phyloP scores from a whole-genome alignment of 2,329 filamentous ascomycete species.

The Pleoardoris graminearum region DNA sequence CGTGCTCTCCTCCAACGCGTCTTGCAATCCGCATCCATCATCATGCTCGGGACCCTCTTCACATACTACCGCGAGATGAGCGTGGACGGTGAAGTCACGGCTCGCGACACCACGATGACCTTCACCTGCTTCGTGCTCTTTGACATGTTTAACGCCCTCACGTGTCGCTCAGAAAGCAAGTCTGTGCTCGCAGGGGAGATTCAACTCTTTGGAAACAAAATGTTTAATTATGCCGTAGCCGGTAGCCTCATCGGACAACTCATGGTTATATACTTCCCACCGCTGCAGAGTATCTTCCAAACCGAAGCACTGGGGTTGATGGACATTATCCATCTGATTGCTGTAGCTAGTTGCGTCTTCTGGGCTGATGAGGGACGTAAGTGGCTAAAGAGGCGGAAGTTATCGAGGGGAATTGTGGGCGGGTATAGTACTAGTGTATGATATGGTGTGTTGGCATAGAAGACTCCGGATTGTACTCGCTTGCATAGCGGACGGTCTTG shows the following conservation, averaged over 20 bases:
- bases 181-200: constrained; percentile 85
- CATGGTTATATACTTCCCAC: constrained; percentile 91
- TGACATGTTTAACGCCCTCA: constrained; percentile 98
- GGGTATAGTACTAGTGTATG: constrained; percentile 48
- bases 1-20: constrained; percentile 79
- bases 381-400: constrained; percentile 56
- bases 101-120: constrained; percentile 97
- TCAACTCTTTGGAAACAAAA: constrained; percentile 78
- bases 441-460: constrained; percentile 15
- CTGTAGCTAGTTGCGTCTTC: constrained; percentile 86
- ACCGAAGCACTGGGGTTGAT: constrained; percentile 78
- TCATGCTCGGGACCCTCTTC: constrained; percentile 88
- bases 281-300: constrained; percentile 92
- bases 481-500: not conserved
- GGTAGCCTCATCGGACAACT: constrained; percentile 84
- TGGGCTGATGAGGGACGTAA: constrained; percentile 94
- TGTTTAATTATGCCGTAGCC: constrained; percentile 95
- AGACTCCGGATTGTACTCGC: not conserved
- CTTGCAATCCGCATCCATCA: constrained; percentile 81
- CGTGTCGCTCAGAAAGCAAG: constrained; percentile 89
- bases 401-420: constrained; percentile 33
- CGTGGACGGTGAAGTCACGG: constrained; percentile 77
- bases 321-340: constrained; percentile 73
- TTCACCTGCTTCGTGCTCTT: constrained; percentile 99
- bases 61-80: constrained; percentile 93